These are phyloP conservation scores for Yamadazyma conglobata DNA, from an alignment of 1,139 yeast genomes.

Conservation along the genomic window DNA sequence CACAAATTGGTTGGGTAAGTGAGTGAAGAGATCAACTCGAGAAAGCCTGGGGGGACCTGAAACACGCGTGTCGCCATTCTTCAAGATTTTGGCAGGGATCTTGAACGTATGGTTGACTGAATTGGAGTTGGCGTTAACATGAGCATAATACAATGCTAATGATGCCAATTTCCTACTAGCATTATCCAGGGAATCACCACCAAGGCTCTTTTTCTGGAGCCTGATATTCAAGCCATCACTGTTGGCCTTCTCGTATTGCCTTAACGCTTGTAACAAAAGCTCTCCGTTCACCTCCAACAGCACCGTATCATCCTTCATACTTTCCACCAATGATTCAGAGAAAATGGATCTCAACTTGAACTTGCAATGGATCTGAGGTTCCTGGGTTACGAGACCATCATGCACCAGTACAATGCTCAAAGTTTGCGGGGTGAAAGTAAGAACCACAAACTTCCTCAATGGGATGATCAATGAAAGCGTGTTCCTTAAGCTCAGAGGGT, in stretches of 20 bases:
- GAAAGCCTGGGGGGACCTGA: conserved; percentile 48
- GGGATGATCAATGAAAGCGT: conserved; percentile 31
- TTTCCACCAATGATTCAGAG: conserved; percentile 45
- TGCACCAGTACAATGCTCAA: conserved; percentile 49
- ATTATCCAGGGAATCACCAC: conserved; percentile 17
- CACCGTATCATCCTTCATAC: conserved; percentile 45
- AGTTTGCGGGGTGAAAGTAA: conserved; percentile 46
- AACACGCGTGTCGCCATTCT: conserved; percentile 38
- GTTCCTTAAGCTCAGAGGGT: conserved; percentile 26
- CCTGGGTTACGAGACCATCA: conserved; percentile 34
- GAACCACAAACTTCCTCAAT: conserved; percentile 28
- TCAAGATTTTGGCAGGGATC: conserved; percentile 54
- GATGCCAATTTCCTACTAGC: conserved; percentile 44
- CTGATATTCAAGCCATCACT: conserved; percentile 51
- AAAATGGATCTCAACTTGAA: conserved; percentile 42
- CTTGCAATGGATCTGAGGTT: conserved; percentile 65
- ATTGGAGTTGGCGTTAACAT: conserved; percentile 28
- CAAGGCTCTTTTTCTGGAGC: conserved; percentile 45
- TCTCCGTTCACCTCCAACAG: conserved; percentile 57
- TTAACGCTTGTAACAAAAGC: conserved; percentile 49
- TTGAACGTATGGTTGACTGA: conserved; percentile 55
- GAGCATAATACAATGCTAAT: conserved; percentile 49
- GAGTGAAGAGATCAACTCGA: conserved; percentile 47
- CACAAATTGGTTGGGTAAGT: conserved; percentile 45
- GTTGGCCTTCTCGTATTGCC: conserved; percentile 51